Base-by-base conservation (phyloP, 2,329 filamentous ascomycete species). In the Simplicillium aogashimaense region DNA sequence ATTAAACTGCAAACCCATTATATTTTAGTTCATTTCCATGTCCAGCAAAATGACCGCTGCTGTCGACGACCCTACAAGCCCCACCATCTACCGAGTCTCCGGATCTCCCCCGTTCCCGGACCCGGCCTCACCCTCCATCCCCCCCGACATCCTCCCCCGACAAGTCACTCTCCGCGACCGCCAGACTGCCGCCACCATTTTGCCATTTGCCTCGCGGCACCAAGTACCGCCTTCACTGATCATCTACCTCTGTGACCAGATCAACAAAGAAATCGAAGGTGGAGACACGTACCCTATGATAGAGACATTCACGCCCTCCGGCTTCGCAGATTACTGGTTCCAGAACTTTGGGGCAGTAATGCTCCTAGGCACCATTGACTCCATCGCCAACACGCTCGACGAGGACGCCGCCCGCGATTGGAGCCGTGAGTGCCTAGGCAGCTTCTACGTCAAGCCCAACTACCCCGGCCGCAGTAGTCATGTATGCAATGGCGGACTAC, bases 361-460 rank as follows among this genome's bases (percentile, higher is more conserved):
- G 86, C 69, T 94, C 16, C 69, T 92, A 33, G 87, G 88, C 42
- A 78, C 82, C 52, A 78, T 90, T 42, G 74, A 77, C 38, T 72
- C 70, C 42, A 9, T 25, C 5, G 65, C 74, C 18, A 72, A 77
- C 40, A 78, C 81, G 42, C 61, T 75, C 44, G 52, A 70, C 50
- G 62, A 79, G 62, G 20, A 25, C 20, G 20, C 20, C 20, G 20
- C 20, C 20, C 13, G 6, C 48, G 84, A 90, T 60, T 94, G 88
- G 87, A 75, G 78, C 48, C 81, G 80, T 54, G 73, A 83, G 52
- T 94, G 87, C 53, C 67, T 95, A 34, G 88, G 88, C 42, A 94
- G 86, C 64, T 94, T 94, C 64, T 94, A 92, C 64, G 85, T 94
- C 70, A 89, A 92, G 65, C 87, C 88, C 36, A 94, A 95, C 61